Evolutionary conservation across 768 basidiomycete species (phyloP).

Genomic region (Phylloporus arenicola): DNA sequence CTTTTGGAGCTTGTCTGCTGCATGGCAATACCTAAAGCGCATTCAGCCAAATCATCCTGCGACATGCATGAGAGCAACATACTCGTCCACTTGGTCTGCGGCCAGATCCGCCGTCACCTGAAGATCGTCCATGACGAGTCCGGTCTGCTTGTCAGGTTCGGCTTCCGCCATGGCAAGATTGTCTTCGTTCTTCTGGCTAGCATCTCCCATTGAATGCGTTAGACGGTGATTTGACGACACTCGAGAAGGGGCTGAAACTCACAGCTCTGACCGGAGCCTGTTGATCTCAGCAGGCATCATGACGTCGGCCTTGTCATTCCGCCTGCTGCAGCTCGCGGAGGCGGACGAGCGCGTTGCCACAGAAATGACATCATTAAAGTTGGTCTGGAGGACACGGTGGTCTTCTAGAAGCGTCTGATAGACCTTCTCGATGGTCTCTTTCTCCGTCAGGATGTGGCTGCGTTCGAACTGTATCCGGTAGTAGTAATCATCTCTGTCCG

Average conservation of each 20-base stretch:
- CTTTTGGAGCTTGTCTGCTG: constrained; percentile 87
- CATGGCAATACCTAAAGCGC: constrained; percentile 71
- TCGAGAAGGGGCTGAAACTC: constrained; percentile 34
- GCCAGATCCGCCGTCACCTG: constrained; percentile 74
- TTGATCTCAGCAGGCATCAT: constrained; percentile 79
- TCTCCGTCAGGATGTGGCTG: constrained; percentile 72
- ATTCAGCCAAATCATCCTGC: background rate
- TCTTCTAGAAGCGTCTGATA: constrained; percentile 74
- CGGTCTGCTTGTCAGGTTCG: constrained; percentile 76
- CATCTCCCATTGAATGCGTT: constrained; percentile 30
- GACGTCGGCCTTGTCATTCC: constrained; percentile 71
- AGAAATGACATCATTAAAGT: constrained; percentile 65
- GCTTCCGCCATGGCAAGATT: constrained; percentile 77
- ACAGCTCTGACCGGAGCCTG: constrained; percentile 78
- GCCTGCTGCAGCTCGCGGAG: constrained; percentile 52
- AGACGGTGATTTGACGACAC: constrained; percentile 9
- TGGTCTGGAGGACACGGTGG: constrained; percentile 67
- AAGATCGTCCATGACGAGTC: constrained; percentile 69
- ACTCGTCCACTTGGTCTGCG: constrained; percentile 92
- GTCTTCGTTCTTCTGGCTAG: constrained; percentile 91
- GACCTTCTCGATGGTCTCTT: constrained; percentile 79
- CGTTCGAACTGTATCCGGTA: constrained; percentile 79
- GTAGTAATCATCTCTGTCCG: constrained; percentile 76
- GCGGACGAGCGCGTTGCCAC: constrained; percentile 72
- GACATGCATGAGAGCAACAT: constrained; percentile 1